phyloP scores from a whole-genome alignment of 129 eudicot genomes.

The Flaveria bidentis region DNA sequence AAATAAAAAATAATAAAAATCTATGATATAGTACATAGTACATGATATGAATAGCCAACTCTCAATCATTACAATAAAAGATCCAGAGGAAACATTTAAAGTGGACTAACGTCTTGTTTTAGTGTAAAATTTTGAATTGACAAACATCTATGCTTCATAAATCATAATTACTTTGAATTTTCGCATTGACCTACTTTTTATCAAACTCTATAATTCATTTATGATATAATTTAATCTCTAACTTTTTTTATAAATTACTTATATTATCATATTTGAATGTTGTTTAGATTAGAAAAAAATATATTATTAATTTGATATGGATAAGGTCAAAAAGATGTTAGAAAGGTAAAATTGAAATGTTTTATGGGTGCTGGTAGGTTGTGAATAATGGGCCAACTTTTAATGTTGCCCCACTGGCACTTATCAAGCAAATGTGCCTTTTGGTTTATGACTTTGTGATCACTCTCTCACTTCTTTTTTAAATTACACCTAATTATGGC shows the following conservation, averaged over 20 bases:
- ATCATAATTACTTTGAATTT: neutral
- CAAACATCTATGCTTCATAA: neutral
- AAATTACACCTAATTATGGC: slow-evolving; percentile 5
- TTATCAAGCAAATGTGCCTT: slow-evolving; percentile 20
- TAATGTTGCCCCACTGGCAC: slow-evolving; percentile 27
- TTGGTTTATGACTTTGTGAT: slow-evolving; percentile 31
- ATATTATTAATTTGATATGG: neutral
- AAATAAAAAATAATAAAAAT: too few relatives aligned
- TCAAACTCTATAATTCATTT: neutral
- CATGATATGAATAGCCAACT: too few relatives aligned
- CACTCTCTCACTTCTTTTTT: slow-evolving; percentile 6
- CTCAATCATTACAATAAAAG: too few relatives aligned
- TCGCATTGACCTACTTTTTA: neutral
- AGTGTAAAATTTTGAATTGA: neutral
- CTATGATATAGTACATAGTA: too few relatives aligned
- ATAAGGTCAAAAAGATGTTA: slow-evolving; percentile 12
- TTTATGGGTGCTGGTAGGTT: slow-evolving; percentile 42
- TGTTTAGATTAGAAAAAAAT: neutral
- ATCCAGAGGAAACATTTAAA: neutral
- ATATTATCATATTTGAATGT: neutral
- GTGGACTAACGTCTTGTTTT: neutral
- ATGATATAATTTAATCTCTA: neutral
- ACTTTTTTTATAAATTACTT: neutral
- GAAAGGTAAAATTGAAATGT: slow-evolving; percentile 24
- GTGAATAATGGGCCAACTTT: slow-evolving; percentile 16